Conservation (phyloP, 2,329 filamentous ascomycete species). For the Colletotrichum higginsianum region DNA sequence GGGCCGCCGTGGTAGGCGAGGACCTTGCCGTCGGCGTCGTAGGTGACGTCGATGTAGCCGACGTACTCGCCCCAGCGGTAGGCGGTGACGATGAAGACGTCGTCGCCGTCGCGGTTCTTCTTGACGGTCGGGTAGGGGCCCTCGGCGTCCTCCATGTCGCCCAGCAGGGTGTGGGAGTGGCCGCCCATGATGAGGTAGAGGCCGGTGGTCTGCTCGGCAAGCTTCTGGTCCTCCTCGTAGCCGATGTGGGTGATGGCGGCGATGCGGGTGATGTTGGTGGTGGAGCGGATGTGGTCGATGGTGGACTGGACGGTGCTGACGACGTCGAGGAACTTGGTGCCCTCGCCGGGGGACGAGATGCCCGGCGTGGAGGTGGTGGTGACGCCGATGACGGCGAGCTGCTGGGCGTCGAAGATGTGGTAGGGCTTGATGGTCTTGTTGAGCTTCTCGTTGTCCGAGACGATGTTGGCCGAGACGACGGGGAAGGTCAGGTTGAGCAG, state of each 20-base stretch:
- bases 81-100: conserved; percentile 78
- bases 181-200: conserved; percentile 79
- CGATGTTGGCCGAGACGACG: conserved; percentile 74
- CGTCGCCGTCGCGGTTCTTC: conserved; percentile 72
- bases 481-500: conserved; percentile 76
- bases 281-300: conserved; percentile 73
- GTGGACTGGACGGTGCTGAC: conserved; percentile 72
- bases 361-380: conserved; percentile 72
- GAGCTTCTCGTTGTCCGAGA: conserved; percentile 71
- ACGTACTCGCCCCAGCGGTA: conserved; percentile 80
- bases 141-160: conserved; percentile 69
- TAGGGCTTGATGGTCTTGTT: conserved; percentile 77
- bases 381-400: conserved; percentile 75
- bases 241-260: conserved; percentile 78
- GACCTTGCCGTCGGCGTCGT: conserved; percentile 72
- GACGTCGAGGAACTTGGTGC: conserved; percentile 72
- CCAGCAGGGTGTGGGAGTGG: conserved; percentile 73
- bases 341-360: conserved; percentile 71
- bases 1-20: conserved; percentile 75
- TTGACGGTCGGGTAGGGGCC: conserved; percentile 76
- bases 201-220: conserved; percentile 72
- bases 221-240: conserved; percentile 73
- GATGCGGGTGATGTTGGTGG: conserved; percentile 75
- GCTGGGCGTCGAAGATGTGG: conserved; percentile 73
- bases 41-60: conserved; percentile 77